Evolutionary conservation across 2,329 filamentous ascomycete species (phyloP).

Genomic region (Colletotrichum tofieldiae): DNA sequence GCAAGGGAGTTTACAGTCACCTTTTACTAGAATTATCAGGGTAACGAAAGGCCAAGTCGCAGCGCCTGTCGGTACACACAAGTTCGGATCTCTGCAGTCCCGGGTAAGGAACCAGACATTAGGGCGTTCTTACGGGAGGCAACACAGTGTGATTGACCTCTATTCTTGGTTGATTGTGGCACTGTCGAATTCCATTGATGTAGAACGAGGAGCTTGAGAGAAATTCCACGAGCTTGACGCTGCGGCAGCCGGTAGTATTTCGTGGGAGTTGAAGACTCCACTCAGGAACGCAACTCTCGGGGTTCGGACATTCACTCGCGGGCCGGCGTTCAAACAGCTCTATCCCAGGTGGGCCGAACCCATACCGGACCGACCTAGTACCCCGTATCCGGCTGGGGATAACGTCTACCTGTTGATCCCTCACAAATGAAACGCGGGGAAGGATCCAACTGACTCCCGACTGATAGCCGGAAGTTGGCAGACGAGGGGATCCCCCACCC

Average conservation of each 20-base stretch:
- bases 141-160: too few species aligned
- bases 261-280: neutral
- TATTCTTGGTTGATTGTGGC: too few species aligned
- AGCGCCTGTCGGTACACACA: too few species aligned
- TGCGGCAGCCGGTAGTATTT: neutral
- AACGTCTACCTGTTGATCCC: neutral
- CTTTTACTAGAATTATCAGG: too few species aligned
- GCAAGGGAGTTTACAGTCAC: too few species aligned
- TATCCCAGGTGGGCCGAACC: too few species aligned
- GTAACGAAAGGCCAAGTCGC: too few species aligned
- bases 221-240: neutral
- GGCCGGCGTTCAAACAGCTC: neutral
- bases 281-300: neutral
- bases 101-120: too few species aligned
- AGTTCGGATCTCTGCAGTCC: too few species aligned
- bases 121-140: too few species aligned
- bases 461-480: neutral
- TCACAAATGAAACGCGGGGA: neutral
- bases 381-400: neutral
- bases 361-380: neutral
- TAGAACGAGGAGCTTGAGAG: neutral
- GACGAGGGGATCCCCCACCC: accelerated
- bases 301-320: neutral
- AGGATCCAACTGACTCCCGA: neutral
- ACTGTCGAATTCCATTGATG: too few species aligned